Evolutionary conservation across 257 asterid genomes (phyloP), one percentile per base, ranked within the genome.

Genomic region (Craterostigma plantagineum): DNA sequence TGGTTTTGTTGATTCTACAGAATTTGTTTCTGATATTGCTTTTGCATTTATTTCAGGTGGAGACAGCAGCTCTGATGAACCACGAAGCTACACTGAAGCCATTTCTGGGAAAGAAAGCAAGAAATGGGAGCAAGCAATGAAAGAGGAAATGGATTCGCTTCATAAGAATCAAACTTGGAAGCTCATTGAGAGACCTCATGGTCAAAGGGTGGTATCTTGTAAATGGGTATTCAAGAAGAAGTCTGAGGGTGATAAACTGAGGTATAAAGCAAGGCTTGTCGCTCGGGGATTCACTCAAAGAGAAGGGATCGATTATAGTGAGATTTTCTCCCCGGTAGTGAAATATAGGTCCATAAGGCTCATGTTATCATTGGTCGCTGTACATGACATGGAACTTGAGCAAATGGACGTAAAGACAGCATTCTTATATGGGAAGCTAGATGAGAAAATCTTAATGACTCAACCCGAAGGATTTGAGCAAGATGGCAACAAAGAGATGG

Each of bases 61-160:
- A 23, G 2, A 23, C 30, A 23, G 2, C 6, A 23, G 2, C 30
- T 23, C 30, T 23, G 30, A 23, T 23, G 30, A 23, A 23, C 30
- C 30, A 23, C 2, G 30, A 23, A 23, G 30, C 30, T 23, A 23
- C 30, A 23, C 6, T 23, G 30, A 23, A 6, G 30, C 30, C 6
- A 23, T 23, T 6, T 23, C 30, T 23, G 2, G 30, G 30, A 23
- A 23, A 6, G 30, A 23, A 23, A 23, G 30, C 30, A 23, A 23
- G 30, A 2, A 23, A 23, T 23, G 30, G 30, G 6, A 23, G 30
- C 30, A 23, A 23, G 13, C 43, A 3, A 37, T 3, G 13, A 4
- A 37, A 37, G 42, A 37, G 42, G 42, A 37, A 13, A 37, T 37
- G 42, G 9, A 37, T 9, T 37, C 42, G 14, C 42, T 37, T 9